phyloP scores from a whole-genome alignment of 306 rosid genomes.

The Cicer cuneatum region DNA sequence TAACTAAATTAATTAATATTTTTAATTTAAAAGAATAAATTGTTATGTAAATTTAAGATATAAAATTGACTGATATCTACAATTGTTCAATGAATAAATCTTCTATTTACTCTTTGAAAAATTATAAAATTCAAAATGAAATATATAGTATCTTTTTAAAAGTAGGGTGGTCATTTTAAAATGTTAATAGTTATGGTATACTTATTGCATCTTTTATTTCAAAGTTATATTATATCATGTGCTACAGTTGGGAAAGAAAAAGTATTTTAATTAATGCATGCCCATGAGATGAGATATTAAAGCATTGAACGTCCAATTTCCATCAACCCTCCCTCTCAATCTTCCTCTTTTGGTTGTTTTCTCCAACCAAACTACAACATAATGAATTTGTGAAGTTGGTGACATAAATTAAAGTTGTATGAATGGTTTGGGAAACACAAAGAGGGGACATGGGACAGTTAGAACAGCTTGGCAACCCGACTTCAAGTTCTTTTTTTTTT shows the following conservation, averaged over 20 bases:
- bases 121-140: conserved; percentile 12
- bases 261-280: conserved; percentile 37
- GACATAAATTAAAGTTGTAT: conserved; percentile 42
- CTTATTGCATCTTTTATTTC: conserved; percentile 44
- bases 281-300: conserved; percentile 34
- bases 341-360: conserved; percentile 1
- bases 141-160: background rate
- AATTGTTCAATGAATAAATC: too few species aligned
- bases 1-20: too few species aligned
- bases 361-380: conserved; percentile 36
- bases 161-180: conserved; percentile 44
- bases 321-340: conserved; percentile 30
- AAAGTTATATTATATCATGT: conserved; percentile 47
- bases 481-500: background rate
- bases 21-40: too few species aligned
- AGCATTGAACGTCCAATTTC: conserved; percentile 21
- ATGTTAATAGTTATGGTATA: conserved; percentile 24
- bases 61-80: too few species aligned
- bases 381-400: conserved; percentile 38
- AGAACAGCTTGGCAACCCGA: conserved; percentile 31
- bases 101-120: background rate
- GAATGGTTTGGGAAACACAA: conserved; percentile 25
- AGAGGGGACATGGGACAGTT: conserved; percentile 31
- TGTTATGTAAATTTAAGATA: too few species aligned
- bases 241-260: conserved; percentile 57